Evolutionary conservation across 2,329 filamentous ascomycete species (phyloP).

Genomic region (Colletotrichum incanum): DNA sequence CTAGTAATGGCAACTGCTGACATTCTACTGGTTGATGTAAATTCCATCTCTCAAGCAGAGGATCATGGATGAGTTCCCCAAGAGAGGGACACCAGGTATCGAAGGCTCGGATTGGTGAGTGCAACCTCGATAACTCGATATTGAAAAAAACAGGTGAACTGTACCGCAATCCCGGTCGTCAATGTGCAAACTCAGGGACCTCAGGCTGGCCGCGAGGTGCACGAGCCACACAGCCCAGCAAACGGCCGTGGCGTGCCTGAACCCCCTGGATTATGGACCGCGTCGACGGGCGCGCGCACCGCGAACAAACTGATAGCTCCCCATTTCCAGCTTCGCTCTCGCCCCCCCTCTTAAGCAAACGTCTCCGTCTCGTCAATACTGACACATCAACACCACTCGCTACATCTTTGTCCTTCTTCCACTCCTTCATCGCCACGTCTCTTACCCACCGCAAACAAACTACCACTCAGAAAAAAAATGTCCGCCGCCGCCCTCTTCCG

Average conservation of each 20-base stretch:
- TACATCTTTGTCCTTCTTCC: conserved; percentile 12
- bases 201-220: background rate
- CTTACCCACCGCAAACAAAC: conserved; percentile 6
- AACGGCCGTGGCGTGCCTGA: background rate
- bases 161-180: background rate
- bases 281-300: conserved; percentile 19
- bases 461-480: conserved; percentile 49
- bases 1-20: background rate
- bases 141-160: background rate
- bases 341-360: background rate
- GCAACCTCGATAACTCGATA: background rate
- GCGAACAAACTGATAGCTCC: conserved; percentile 15
- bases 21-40: too few relatives aligned
- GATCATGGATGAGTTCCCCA: background rate
- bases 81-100: background rate
- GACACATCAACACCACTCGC: conserved; percentile 23
- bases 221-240: conserved; percentile 1
- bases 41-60: background rate
- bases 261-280: conserved; percentile 8
- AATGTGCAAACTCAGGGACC: background rate
- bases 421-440: conserved; percentile 23
- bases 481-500: conserved; percentile 67
- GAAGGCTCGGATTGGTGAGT: background rate
- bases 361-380: conserved; percentile 18
- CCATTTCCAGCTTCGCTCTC: background rate